Conservation (phyloP, 805 yeast genomes). For the Candida gorgasii region DNA sequence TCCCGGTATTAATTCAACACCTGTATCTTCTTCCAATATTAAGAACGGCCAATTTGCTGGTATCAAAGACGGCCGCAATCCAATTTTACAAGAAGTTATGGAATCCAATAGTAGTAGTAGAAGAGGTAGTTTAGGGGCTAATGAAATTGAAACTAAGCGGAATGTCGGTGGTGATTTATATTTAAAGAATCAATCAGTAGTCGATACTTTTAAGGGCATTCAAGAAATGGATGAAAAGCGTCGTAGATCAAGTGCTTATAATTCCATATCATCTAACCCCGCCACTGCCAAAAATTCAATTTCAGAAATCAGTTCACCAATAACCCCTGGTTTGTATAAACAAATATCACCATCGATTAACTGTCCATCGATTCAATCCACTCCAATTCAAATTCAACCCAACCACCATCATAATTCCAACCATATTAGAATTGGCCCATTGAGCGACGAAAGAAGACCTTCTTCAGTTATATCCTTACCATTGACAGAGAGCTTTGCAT, state of each 20-base stretch:
- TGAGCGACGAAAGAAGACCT: conserved; percentile 30
- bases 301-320: conserved; percentile 6
- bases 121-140: conserved; percentile 37
- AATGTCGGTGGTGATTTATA: conserved; percentile 48
- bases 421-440: conserved; percentile 36
- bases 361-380: neutral
- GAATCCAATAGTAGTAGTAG: conserved; percentile 32
- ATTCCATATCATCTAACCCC: conserved; percentile 14
- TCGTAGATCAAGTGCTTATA: conserved; percentile 31
- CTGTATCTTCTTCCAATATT: conserved; percentile 1
- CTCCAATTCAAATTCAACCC: conserved; percentile 1
- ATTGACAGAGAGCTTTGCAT: conserved; percentile 73
- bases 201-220: conserved; percentile 45
- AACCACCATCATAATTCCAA: conserved; percentile 1
- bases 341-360: neutral
- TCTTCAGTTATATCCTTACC: conserved; percentile 77
- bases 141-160: conserved; percentile 45
- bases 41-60: conserved; percentile 20
- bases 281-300: conserved; percentile 21
- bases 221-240: conserved; percentile 43
- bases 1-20: conserved; percentile 6
- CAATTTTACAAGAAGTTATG: conserved; percentile 35
- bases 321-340: neutral
- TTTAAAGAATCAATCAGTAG: conserved; percentile 40
- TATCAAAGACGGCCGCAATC: conserved; percentile 28